A percentile compares a stretch with the other conserved stretches of the same genome.
phyloP scores from a whole-genome alignment of 2,329 filamentous ascomycete genomes.

The Chaetomiaceae sp. region DNA sequence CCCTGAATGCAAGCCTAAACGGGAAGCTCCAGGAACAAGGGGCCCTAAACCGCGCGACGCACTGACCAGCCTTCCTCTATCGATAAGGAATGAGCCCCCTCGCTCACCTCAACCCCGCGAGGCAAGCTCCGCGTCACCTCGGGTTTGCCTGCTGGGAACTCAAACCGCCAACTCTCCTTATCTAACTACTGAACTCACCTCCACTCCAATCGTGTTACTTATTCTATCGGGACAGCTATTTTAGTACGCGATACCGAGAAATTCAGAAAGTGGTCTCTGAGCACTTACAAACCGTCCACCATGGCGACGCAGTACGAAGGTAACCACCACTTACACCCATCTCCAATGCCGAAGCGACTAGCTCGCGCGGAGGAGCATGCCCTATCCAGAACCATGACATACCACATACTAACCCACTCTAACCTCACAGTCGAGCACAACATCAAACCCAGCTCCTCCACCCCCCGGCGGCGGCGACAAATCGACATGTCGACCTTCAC shows the following conservation, averaged over 20 bases:
- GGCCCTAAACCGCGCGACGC: too few species aligned
- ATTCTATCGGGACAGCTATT: too few species aligned
- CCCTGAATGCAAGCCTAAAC: too few species aligned
- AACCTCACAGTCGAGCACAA: constrained; percentile 55
- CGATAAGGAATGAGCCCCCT: too few species aligned
- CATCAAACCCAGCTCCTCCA: constrained; percentile 41
- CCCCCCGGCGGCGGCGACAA: constrained; percentile 43
- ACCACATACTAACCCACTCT: constrained; percentile 2
- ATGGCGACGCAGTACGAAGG: constrained; percentile 57
- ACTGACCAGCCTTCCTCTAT: background rate
- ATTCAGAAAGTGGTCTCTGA: too few species aligned
- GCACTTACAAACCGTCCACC: constrained; percentile 16
- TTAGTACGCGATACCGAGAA: too few species aligned
- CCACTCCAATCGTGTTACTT: too few species aligned
- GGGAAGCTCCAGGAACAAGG: too few species aligned
- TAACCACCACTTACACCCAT: constrained; percentile 22
- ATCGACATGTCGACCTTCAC: constrained; percentile 60
- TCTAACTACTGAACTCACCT: background rate
- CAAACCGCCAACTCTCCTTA: too few species aligned
- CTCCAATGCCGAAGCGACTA: constrained; percentile 8
- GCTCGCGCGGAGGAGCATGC: background rate
- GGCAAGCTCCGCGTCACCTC: constrained; percentile 25
- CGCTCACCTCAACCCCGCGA: constrained; percentile 4
- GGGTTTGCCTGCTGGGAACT: constrained; percentile 17
- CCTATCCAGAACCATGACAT: background rate